These are phyloP conservation scores for Solanum hybrid DNA, from an alignment of 305 asterid genomes.

Conservation along the genomic window DNA sequence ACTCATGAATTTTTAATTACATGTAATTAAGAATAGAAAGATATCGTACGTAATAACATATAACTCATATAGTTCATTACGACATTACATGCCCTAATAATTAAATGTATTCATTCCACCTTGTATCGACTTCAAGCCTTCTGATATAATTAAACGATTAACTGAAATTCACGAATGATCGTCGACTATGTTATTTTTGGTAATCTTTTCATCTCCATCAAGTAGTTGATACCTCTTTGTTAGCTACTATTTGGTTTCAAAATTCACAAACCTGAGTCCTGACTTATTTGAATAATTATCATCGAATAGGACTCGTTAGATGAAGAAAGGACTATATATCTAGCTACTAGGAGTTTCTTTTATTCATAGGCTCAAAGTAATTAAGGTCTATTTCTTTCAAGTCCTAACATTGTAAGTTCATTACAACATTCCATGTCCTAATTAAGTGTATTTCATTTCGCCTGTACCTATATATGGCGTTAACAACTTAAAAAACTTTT, in stretches of 20 bases:
- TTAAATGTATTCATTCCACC: neutral
- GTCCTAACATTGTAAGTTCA: neutral
- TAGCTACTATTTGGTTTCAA: neutral
- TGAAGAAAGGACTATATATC: neutral
- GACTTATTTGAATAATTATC: neutral
- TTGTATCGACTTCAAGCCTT: neutral
- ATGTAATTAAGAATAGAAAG: neutral
- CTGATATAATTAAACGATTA: neutral
- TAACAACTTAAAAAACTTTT: neutral
- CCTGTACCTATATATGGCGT: neutral
- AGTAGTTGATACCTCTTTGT: neutral
- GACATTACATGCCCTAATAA: neutral
- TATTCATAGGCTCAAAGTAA: neutral
- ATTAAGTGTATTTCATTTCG: neutral
- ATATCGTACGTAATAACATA: neutral
- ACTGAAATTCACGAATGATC: neutral
- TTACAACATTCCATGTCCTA: neutral
- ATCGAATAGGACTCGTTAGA: neutral
- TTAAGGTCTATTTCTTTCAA: neutral
- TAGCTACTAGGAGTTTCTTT: neutral
- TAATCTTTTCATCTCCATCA: neutral
- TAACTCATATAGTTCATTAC: neutral
- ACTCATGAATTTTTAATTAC: neutral
- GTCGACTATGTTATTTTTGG: neutral
- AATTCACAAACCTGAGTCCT: neutral